A percentile compares a stretch with the other conserved stretches of the same genome.
These are phyloP conservation scores for Plasmodium knowlesi DNA, from an alignment of 169 alveolate species.

Conservation along the genomic window DNA sequence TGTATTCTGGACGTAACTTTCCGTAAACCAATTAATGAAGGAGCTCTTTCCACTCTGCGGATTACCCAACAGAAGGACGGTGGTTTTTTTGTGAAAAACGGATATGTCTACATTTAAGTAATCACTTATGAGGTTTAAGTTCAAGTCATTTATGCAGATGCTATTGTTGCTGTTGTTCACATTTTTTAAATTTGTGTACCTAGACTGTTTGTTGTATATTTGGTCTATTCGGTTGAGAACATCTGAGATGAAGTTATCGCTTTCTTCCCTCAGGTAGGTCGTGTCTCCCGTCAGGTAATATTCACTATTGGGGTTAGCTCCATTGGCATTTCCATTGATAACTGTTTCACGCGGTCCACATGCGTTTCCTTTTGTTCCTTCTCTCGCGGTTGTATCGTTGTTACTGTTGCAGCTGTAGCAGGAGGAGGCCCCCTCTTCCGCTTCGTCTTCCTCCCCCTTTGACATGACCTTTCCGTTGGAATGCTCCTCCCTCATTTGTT, in stretches of 20 bases:
- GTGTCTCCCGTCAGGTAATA: neutral
- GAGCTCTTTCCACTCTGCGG: conserved; percentile 67
- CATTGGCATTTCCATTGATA: neutral
- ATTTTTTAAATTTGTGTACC: conserved; percentile 36
- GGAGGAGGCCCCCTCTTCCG: neutral
- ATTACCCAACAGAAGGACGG: conserved; percentile 21
- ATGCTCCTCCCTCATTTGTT: neutral
- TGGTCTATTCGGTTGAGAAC: conserved; percentile 51
- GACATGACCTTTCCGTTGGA: neutral
- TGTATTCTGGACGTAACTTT: conserved; percentile 50
- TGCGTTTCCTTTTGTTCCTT: neutral
- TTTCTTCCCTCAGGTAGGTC: neutral
- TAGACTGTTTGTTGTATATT: conserved; percentile 43
- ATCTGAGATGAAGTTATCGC: conserved; percentile 16
- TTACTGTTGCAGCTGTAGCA: conserved; percentile 6
- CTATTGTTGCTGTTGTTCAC: conserved; percentile 47
- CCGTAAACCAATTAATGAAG: conserved; percentile 58
- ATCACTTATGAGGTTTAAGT: conserved; percentile 55
- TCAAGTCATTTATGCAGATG: conserved; percentile 44
- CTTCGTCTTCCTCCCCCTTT: conserved; percentile 1
- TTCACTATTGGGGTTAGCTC: neutral
- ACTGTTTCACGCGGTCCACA: neutral
- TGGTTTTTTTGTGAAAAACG: conserved; percentile 56
- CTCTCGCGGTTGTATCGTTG: no score
- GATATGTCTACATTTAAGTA: conserved; percentile 66